A percentile compares a stretch with the other conserved stretches of the same genome.
Conservation (phyloP, 257 asterid species). For the Scutellaria galericulata region DNA sequence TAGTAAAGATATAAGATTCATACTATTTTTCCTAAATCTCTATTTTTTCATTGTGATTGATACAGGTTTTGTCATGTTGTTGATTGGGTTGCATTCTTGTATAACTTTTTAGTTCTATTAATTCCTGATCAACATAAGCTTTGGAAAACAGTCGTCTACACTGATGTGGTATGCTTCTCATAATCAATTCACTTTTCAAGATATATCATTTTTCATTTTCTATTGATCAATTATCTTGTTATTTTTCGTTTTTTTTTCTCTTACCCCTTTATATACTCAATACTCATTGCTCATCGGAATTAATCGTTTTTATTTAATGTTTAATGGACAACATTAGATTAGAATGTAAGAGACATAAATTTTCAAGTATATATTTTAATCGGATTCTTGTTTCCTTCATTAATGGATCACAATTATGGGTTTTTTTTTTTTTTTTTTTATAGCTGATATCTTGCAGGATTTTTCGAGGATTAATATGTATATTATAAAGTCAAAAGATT, state of each 20-base stretch:
- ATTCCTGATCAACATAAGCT: conserved; percentile 32
- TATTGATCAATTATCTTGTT: not conserved
- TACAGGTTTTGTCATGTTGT: conserved; percentile 26
- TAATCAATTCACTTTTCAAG: not conserved
- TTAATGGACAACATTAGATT: too few species aligned
- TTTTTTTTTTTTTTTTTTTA: too few species aligned
- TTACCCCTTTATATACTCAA: too few species aligned
- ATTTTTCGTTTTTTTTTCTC: not conserved
- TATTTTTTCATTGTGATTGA: not conserved
- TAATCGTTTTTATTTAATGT: too few species aligned
- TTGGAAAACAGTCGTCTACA: conserved; percentile 36
- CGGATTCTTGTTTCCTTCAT: not conserved
- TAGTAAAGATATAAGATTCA: not conserved
- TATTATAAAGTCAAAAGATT: too few species aligned
- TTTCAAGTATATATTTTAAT: too few species aligned
- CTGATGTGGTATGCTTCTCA: conserved; percentile 34
- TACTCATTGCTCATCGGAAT: too few species aligned
- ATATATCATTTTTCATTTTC: too few species aligned
- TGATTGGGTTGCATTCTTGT: conserved; percentile 4
- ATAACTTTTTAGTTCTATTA: conserved; percentile 8
- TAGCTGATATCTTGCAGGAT: too few species aligned
- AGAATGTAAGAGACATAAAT: too few species aligned
- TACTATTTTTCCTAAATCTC: too few species aligned
- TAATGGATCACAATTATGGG: not conserved
- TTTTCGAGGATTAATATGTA: too few species aligned